Percentiles rank a stretch among this genome's conserved stretches.
phyloP scores from a whole-genome alignment of 176 grass and related monocot genomes.

The Echinochloa phyllopogon region DNA sequence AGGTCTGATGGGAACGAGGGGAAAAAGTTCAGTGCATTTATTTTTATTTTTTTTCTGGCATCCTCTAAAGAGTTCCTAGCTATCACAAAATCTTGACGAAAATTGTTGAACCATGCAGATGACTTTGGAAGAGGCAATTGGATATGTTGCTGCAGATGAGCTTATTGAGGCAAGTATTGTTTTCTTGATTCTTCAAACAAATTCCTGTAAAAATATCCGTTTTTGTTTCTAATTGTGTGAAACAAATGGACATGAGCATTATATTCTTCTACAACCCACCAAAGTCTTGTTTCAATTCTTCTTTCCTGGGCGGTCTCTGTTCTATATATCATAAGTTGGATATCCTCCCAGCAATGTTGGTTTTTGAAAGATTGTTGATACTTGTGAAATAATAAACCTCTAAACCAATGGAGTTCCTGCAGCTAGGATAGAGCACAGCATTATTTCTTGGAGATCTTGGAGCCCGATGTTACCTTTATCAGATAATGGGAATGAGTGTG shows the following conservation, averaged over 20 bases:
- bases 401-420: background rate
- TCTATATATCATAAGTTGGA: background rate
- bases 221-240: conserved; percentile 5
- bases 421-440: background rate
- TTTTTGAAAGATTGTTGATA: conserved; percentile 7
- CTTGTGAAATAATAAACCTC: background rate
- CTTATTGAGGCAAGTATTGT: conserved; percentile 88
- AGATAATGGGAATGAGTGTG: conserved; percentile 10
- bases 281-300: background rate
- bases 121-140: conserved; percentile 98
- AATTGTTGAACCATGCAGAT: conserved; percentile 69
- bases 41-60: background rate
- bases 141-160: conserved; percentile 99
- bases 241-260: conserved; percentile 23
- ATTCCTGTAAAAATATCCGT: background rate
- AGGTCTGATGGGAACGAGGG: background rate
- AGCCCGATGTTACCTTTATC: background rate
- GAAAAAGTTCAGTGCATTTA: background rate
- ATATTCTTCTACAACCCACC: conserved; percentile 9
- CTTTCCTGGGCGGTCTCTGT: background rate
- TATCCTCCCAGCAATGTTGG: background rate
- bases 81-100: conserved; percentile 32
- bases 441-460: background rate
- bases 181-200: conserved; percentile 24
- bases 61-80: background rate